Percentiles rank a stretch among this genome's conserved stretches.
Evolutionary conservation across 106 monocot species (phyloP).

Genomic region (Chionographis japonica): DNA sequence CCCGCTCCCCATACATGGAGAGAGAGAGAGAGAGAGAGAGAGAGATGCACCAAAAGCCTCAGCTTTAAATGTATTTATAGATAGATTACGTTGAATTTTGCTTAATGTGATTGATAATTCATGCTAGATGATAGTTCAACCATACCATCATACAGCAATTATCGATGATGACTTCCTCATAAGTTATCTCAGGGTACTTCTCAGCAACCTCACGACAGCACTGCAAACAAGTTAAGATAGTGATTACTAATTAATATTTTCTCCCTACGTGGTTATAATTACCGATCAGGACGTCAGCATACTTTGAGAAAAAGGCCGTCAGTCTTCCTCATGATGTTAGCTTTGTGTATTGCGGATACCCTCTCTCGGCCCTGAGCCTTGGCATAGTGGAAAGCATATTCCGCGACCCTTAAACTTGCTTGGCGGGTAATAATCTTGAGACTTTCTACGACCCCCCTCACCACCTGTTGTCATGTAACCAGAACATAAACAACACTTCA

Average conservation of each 20-base stretch:
- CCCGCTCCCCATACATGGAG: too few species aligned
- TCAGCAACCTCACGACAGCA: slow-evolving; percentile 57
- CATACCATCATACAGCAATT: slow-evolving; percentile 60
- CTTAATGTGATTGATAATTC: not conserved
- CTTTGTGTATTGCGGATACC: slow-evolving; percentile 97
- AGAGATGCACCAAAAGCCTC: too few species aligned
- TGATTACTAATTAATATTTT: not conserved
- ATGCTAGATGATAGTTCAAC: not conserved
- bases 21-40: too few species aligned
- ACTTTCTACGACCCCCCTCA: slow-evolving; percentile 96
- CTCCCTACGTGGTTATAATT: not conserved
- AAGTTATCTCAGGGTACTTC: slow-evolving; percentile 47
- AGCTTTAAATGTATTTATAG: too few species aligned
- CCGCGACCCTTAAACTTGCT: slow-evolving; percentile 91
- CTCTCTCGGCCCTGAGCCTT: slow-evolving; percentile 71
- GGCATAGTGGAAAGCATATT: slow-evolving; percentile 97
- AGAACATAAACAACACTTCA: not conserved
- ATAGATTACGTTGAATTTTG: too few species aligned
- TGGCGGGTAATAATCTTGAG: slow-evolving; percentile 92
- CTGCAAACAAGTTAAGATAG: slow-evolving; percentile 13
- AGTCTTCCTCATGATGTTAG: slow-evolving; percentile 96
- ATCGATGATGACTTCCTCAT: slow-evolving; percentile 55
- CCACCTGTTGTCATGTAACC: slow-evolving; percentile 45
- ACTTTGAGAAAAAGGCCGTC: slow-evolving; percentile 39
- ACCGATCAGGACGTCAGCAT: not conserved